Evolutionary conservation across 192 early-diverging fungal species (phyloP), one percentile per base, ranked within the genome.

Genomic region (Jimgerdemannia flammicorona): DNA sequence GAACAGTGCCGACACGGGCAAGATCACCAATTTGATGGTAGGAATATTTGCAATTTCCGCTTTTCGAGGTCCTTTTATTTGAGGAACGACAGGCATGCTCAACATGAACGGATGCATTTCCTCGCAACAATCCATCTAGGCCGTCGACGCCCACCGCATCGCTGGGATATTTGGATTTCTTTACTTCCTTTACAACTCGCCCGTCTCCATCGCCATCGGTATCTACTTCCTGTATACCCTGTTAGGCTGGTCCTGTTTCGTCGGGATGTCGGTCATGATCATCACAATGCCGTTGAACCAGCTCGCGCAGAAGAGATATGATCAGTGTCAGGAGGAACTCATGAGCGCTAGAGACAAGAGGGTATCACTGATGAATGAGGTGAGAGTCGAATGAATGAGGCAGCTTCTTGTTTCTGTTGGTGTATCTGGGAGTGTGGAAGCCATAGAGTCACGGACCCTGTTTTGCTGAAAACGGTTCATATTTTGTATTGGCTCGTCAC

Each of bases 301-400:
- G 40, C 40, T 54, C 18, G 74, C 77, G 19, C 64, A 65, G 4
- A 72, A 72, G 17, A 17, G n/a, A n/a, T 79, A 73, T 79, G 64
- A 63, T 69, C 75, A 72, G 39, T 81, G 76, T 66, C 89, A 93
- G 76, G 79, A 87, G 17, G 75, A 86, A 8, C 70, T 90, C n/a
- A 87, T 93, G 75, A 76, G 73, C 43, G 81, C 86, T 14, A 93
- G 90, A 10, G 93, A 94, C 72, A 83, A 75, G 40, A 84, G 93
- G 20, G 79, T 88, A n/a, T 85, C 86, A 39, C 75, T 91, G 3
- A 86, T 90, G 74, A 88, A 93, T 72, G 91, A 94, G 74, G 49
- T 76, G 19, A 40, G 67, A 29, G 29, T 1, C 29, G 29, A 29
- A 29, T 29, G 29, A 29, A 29, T 1, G 29, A 29, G 29, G 29